Evolutionary conservation across 441 rosid genomes (phyloP).

Genomic region (Populus hybrid): DNA sequence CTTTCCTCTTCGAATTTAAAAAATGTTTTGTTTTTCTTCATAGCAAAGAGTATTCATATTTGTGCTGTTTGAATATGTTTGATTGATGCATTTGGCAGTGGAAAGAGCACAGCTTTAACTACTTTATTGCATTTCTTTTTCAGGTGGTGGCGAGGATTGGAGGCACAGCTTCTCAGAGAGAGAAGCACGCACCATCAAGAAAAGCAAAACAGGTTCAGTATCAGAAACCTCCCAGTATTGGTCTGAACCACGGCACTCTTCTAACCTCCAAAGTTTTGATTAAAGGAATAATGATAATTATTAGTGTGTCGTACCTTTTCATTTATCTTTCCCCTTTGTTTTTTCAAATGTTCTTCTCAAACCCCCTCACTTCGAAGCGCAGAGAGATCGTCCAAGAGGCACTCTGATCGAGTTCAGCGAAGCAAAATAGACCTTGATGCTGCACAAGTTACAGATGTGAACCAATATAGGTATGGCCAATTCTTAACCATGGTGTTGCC

Average conservation of each 20-base stretch:
- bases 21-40: slow-evolving; percentile 15
- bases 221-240: slow-evolving; percentile 24
- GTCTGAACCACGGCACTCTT: slow-evolving; percentile 44
- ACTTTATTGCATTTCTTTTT: slow-evolving; percentile 28
- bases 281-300: slow-evolving; percentile 12
- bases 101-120: slow-evolving; percentile 52
- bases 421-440: slow-evolving; percentile 63
- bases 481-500: background rate
- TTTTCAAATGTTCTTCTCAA: slow-evolving; percentile 1
- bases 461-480: slow-evolving; percentile 52
- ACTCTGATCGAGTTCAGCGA: slow-evolving; percentile 49
- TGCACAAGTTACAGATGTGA: slow-evolving; percentile 60
- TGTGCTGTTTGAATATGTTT: slow-evolving; percentile 31
- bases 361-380: slow-evolving; percentile 20
- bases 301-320: slow-evolving; percentile 10
- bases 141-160: slow-evolving; percentile 69
- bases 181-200: slow-evolving; percentile 71
- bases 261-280: slow-evolving; percentile 11
- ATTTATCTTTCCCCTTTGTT: slow-evolving; percentile 6
- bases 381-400: slow-evolving; percentile 55
- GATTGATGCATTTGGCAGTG: slow-evolving; percentile 33
- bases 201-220: slow-evolving; percentile 72
- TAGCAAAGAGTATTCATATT: slow-evolving; percentile 20
- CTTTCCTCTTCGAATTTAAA: slow-evolving; percentile 29
- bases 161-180: slow-evolving; percentile 75